These are phyloP conservation scores for Grosmannia penicillata DNA, from an alignment of 2,329 filamentous ascomycete species.

Conservation along the genomic window DNA sequence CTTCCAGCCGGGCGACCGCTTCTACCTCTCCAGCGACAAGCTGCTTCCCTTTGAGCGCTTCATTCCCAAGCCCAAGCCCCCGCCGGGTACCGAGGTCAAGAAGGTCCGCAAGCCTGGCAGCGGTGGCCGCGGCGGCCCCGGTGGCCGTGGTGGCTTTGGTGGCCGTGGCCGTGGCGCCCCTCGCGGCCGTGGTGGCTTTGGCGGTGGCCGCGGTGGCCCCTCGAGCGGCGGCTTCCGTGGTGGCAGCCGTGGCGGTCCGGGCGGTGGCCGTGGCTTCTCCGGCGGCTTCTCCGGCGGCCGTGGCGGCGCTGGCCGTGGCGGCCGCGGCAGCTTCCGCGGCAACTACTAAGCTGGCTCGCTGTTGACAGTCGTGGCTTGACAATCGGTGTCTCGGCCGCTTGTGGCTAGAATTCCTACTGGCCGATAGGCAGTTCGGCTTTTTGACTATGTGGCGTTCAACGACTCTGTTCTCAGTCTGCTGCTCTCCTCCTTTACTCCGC, in stretches of 20 bases:
- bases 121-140: constrained; percentile 23
- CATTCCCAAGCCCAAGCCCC: constrained; percentile 79
- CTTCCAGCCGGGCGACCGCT: constrained; percentile 94
- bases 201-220: constrained; percentile 16
- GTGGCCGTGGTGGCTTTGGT: constrained; percentile 11
- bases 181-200: constrained; percentile 12
- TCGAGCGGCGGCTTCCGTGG: constrained; percentile 20
- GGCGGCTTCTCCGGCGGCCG: constrained; percentile 9
- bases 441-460: too few relatives aligned
- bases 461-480: too few relatives aligned
- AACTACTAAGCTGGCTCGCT: constrained; percentile 2
- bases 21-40: constrained; percentile 92
- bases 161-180: constrained; percentile 16
- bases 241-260: constrained; percentile 16
- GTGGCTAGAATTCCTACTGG: too few relatives aligned
- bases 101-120: constrained; percentile 43
- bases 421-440: too few relatives aligned
- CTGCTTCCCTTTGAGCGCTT: constrained; percentile 91
- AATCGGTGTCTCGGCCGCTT: too few relatives aligned
- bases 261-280: constrained; percentile 8
- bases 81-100: constrained; percentile 45
- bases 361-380: too few relatives aligned
- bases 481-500: too few relatives aligned
- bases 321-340: constrained; percentile 4
- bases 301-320: constrained; percentile 13